Conservation (phyloP, 225 moss, liverwort and hornwort genomes). For the Asterella californica region DNA sequence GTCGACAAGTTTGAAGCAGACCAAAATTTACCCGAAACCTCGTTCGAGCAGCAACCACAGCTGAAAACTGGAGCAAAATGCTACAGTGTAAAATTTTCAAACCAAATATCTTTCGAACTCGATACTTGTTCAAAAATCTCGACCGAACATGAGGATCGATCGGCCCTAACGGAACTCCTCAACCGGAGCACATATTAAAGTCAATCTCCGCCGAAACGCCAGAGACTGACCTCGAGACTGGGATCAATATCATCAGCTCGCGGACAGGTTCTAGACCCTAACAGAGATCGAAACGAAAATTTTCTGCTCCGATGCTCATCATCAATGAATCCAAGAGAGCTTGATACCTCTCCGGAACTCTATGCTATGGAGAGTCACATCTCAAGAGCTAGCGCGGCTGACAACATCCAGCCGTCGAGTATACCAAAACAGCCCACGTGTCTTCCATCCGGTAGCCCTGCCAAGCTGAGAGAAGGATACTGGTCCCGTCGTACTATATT, state of each 20-base stretch:
- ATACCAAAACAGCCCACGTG: not conserved
- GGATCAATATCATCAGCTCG: slow-evolving; percentile 13
- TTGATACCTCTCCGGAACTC: not conserved
- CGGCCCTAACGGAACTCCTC: not conserved
- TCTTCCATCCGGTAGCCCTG: not conserved
- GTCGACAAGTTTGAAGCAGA: not conserved
- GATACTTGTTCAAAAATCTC: not conserved
- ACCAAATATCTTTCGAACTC: too few relatives aligned
- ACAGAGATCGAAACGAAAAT: not conserved
- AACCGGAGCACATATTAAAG: not conserved
- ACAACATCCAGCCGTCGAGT: not conserved
- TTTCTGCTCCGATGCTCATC: not conserved
- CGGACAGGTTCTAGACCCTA: not conserved
- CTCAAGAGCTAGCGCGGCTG: not conserved
- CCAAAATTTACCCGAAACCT: not conserved
- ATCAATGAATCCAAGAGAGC: not conserved
- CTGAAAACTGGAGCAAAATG: not conserved
- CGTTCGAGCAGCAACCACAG: not conserved
- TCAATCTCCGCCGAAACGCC: not conserved
- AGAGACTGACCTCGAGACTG: not conserved
- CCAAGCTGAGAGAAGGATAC: not conserved
- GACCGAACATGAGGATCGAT: not conserved
- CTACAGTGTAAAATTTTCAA: not conserved
- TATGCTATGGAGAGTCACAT: not conserved
- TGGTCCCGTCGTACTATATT: not conserved